Percentiles rank a stretch among this genome's conserved stretches.
Evolutionary conservation across 2,329 filamentous ascomycete species (phyloP).

Genomic region (Alternaria brassicicola): DNA sequence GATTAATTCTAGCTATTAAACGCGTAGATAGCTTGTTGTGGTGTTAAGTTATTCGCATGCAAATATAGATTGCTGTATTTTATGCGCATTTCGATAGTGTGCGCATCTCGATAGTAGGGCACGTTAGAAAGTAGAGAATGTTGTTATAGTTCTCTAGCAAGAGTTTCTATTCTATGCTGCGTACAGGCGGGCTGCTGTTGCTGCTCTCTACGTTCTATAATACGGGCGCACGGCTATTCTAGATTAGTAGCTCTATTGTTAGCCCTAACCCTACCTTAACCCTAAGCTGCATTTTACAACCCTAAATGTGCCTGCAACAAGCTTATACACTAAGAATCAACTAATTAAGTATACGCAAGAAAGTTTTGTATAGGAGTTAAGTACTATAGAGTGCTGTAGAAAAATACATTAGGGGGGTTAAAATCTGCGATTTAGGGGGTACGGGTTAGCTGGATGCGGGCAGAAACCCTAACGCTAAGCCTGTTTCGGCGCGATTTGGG

Average conservation of each 20-base stretch:
- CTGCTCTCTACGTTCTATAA: neutral
- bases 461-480: neutral
- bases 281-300: neutral
- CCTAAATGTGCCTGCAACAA: neutral
- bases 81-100: too few relatives aligned
- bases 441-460: neutral
- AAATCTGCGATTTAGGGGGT: neutral
- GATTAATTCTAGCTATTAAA: too few relatives aligned
- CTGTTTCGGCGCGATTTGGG: neutral
- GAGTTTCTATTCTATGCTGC: neutral
- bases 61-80: too few relatives aligned
- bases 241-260: slow-evolving; percentile 2
- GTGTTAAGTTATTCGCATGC: too few relatives aligned
- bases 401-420: neutral
- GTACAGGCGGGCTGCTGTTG: slow-evolving; percentile 1
- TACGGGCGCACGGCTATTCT: neutral
- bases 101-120: too few relatives aligned
- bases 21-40: too few relatives aligned
- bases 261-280: neutral
- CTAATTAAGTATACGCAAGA: neutral
- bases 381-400: neutral
- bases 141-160: neutral
- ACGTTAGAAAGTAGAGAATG: neutral
- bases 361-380: neutral
- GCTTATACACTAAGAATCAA: neutral